Percentiles rank a stretch among this genome's conserved stretches.
phyloP scores from a whole-genome alignment of 306 rosid genomes.

The Vigna radiata region DNA sequence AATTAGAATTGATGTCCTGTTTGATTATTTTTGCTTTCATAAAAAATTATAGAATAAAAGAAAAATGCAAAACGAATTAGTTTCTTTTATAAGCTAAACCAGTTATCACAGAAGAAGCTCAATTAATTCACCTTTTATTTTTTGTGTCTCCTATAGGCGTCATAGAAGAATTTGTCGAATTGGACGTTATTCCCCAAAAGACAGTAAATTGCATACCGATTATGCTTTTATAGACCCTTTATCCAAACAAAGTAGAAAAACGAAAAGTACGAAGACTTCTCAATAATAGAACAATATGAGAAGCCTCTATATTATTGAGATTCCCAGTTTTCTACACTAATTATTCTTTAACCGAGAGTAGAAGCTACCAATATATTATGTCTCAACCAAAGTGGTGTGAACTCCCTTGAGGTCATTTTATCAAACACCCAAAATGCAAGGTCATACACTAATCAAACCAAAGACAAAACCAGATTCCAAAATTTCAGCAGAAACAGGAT shows the following conservation, averaged over 20 bases:
- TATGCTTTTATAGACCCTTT: background rate
- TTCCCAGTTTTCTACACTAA: background rate
- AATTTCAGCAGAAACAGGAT: background rate
- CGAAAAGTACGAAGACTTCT: background rate
- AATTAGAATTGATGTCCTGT: background rate
- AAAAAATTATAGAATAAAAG: background rate
- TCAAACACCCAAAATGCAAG: conserved; percentile 8
- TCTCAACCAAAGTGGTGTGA: background rate
- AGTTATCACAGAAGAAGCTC: background rate
- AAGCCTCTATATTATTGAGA: background rate
- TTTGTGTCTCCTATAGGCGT: background rate
- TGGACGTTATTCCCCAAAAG: background rate
- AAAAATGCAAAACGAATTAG: background rate
- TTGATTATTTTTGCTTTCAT: background rate
- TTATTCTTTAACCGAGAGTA: background rate
- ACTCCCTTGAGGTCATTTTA: conserved; percentile 15
- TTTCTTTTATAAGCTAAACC: background rate
- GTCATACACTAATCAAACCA: background rate
- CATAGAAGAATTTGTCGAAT: background rate
- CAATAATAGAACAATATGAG: background rate
- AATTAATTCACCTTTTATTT: background rate
- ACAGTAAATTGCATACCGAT: background rate
- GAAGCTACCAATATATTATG: background rate
- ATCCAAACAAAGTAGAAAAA: background rate
- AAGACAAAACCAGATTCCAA: background rate